Conservation (phyloP, 805 yeast species). For the Suhomyces sp. region DNA sequence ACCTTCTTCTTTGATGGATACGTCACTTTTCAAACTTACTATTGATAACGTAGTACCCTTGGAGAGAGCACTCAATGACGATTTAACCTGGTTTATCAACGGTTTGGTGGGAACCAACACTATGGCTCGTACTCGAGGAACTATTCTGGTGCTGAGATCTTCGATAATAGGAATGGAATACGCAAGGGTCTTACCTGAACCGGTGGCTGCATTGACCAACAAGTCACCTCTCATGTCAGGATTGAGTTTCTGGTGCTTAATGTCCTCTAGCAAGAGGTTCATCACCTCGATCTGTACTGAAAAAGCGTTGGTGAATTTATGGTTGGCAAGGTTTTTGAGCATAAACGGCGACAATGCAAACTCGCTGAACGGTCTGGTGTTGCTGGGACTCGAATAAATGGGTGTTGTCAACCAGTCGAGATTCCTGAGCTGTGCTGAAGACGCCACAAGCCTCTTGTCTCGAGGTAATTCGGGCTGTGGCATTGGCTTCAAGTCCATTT, state of each 20-base stretch:
- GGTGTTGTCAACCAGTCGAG: constrained; percentile 72
- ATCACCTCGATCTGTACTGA: constrained; percentile 74
- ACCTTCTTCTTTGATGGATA: constrained; percentile 61
- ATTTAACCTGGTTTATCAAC: constrained; percentile 74
- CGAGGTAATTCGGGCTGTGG: constrained; percentile 79
- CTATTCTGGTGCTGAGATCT: constrained; percentile 55
- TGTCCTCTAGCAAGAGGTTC: constrained; percentile 47
- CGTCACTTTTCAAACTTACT: constrained; percentile 55
- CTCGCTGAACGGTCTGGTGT: constrained; percentile 46
- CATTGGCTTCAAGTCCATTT: constrained; percentile 57
- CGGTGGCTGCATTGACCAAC: constrained; percentile 90
- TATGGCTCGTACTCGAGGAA: constrained; percentile 72
- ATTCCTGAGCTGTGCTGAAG: constrained; percentile 27
- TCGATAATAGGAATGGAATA: constrained; percentile 83
- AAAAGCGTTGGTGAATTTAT: constrained; percentile 58
- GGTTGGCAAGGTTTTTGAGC: constrained; percentile 43
- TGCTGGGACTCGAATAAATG: constrained; percentile 48
- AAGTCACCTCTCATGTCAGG: constrained; percentile 70
- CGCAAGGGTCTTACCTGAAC: constrained; percentile 93
- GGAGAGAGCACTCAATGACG: constrained; percentile 56
- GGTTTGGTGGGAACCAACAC: constrained; percentile 90
- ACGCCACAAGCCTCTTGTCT: constrained; percentile 40
- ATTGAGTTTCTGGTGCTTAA: constrained; percentile 33
- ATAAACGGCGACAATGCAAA: constrained; percentile 46
- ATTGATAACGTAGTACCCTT: constrained; percentile 68